Conservation (phyloP, 768 basidiomycete genomes). For the Coprinellus aureogranulatus region DNA sequence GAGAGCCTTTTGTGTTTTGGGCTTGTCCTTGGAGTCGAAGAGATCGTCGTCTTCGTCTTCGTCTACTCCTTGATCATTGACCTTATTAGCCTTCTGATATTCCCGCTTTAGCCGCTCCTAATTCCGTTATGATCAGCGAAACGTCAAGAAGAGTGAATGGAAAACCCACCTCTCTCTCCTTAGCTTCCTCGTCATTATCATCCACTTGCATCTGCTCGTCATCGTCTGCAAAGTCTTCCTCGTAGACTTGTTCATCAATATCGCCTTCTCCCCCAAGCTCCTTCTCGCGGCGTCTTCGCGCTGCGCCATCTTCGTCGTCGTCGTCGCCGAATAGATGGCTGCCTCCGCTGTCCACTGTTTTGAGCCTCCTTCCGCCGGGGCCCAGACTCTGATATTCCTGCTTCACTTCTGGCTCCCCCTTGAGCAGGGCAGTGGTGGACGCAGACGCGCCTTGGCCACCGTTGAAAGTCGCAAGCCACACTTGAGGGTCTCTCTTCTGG, state of each 20-base stretch:
- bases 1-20: conserved; percentile 66
- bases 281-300: conserved; percentile 45
- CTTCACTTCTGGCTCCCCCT: conserved; percentile 55
- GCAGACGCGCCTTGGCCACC: conserved; percentile 56
- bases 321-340: conserved; percentile 66
- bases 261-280: conserved; percentile 77
- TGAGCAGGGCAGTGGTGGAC: conserved; percentile 67
- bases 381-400: conserved; percentile 57
- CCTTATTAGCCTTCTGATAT: conserved; percentile 75
- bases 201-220: conserved; percentile 69
- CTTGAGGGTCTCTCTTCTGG: conserved; percentile 74
- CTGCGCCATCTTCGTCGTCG: conserved; percentile 44
- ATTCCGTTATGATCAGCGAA: conserved; percentile 10
- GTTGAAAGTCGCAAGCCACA: conserved; percentile 65
- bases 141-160: neutral
- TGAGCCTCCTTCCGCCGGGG: conserved; percentile 65
- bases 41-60: conserved; percentile 74
- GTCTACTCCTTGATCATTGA: conserved; percentile 64
- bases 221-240: conserved; percentile 85
- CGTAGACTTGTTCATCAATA: conserved; percentile 77
- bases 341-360: conserved; percentile 66
- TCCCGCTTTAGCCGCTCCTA: conserved; percentile 85
- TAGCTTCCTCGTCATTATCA: conserved; percentile 80
- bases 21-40: conserved; percentile 36
- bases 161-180: conserved; percentile 67